phyloP scores from a whole-genome alignment of 257 asterid species.

The Misopates orontium region DNA sequence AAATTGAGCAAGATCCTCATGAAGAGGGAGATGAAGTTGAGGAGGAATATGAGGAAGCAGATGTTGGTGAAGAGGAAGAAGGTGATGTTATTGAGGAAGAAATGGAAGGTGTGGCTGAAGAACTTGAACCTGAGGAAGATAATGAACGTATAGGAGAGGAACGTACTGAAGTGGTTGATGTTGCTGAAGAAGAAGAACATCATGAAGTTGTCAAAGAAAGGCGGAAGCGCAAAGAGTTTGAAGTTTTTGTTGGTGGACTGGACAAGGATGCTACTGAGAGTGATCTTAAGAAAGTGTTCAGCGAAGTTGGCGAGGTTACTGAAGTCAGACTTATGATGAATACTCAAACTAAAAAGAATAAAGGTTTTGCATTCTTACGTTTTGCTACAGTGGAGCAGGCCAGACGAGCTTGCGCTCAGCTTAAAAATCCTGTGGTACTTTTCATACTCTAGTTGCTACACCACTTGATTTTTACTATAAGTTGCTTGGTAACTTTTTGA shows the following conservation, averaged over 20 bases:
- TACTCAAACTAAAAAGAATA: conserved; percentile 91
- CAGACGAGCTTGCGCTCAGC: conserved; percentile 78
- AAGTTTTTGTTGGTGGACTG: conserved; percentile 93
- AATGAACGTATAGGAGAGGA: conserved; percentile 53
- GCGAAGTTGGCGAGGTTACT: conserved; percentile 86
- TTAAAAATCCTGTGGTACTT: conserved; percentile 89
- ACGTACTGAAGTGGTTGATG: conserved; percentile 58
- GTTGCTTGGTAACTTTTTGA: conserved; percentile 41
- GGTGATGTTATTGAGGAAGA: conserved; percentile 67
- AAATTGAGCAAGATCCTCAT: conserved; percentile 62
- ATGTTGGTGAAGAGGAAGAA: conserved; percentile 64
- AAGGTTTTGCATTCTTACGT: conserved; percentile 96
- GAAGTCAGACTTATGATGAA: conserved; percentile 99
- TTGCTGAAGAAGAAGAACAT: conserved; percentile 89
- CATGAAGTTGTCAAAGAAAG: conserved; percentile 81
- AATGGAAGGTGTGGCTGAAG: conserved; percentile 60
- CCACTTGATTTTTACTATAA: conserved; percentile 31
- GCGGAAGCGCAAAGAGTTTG: conserved; percentile 94
- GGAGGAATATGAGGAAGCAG: conserved; percentile 62
- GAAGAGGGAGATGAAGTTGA: conserved; percentile 61
- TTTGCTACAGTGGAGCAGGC: conserved; percentile 97
- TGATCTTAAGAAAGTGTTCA: conserved; percentile 83
- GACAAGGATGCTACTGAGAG: conserved; percentile 98
- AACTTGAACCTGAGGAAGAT: conserved; percentile 70
- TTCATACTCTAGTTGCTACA: conserved; percentile 35